Base-by-base conservation (phyloP, 2,329 filamentous ascomycete species). In the Aspergillus quadricinctus region DNA sequence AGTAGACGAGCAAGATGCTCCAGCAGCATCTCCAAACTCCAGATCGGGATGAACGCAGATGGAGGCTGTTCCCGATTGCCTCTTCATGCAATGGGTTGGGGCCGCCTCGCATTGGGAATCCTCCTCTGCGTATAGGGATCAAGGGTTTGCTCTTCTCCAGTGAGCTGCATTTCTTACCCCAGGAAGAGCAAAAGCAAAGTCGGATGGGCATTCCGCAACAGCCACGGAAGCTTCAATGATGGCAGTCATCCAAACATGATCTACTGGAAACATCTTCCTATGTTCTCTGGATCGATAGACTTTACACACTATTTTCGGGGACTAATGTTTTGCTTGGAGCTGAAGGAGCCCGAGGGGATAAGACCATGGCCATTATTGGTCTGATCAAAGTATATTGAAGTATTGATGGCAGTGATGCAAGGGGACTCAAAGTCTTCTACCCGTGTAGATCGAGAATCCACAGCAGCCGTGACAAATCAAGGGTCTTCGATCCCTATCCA, bases 401-500 rank as follows among this genome's bases (percentile, higher is more conserved):
- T 72, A 70, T 71, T 67, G 61, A 61, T 52, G 60, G 51, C 55
- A 48, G 49, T 29, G 61, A 72, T 72, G 71, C 70, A 74, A 74
- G 72, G 71, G 66, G 67, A 66, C 56, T 54, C 57, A 59, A 64
- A 60, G 63, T 59, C 60, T 62, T 64, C 63, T 65, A 64, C 67
- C 57, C 64, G 65, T 69, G 69, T 69, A 64, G 69, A 71, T 71
- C 65, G 54, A 64, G 27, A 60, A 57, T 41, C 61, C 56, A 66
- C 53, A 55, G 59, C 49, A 46, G 57, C 56, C 68, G 69, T 70
- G 68, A 72, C 71, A 72, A 74, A 73, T 73, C 69, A 72, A 64
- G 62, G 58, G 56, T 59, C 56, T 53, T 50, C 54, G 61, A 68
- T 68, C 61, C 55, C 57, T 61, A 55, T 54, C 50, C 49, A 27